These are phyloP conservation scores for Trichoderma virens DNA, from an alignment of 495 filamentous ascomycete genomes.

Conservation along the genomic window DNA sequence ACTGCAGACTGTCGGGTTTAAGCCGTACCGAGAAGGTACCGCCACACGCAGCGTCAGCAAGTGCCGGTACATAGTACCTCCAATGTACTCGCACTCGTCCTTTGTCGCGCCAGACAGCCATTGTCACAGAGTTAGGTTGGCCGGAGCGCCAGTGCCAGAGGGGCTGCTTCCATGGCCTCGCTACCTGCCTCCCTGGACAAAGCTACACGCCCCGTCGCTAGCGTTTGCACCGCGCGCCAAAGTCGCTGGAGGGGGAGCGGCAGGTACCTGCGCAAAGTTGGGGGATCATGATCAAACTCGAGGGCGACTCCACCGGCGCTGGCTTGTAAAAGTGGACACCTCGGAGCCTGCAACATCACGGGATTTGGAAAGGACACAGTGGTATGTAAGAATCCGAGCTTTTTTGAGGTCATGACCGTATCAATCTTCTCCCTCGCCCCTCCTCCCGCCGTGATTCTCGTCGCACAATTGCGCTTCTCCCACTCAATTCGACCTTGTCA, in stretches of 20 bases:
- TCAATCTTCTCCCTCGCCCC: not conserved
- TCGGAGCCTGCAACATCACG: constrained; percentile 12
- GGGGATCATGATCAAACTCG: not conserved
- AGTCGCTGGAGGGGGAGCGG: not conserved
- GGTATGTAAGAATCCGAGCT: constrained; percentile 8
- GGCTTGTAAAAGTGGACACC: constrained; percentile 11
- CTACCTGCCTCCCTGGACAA: not conserved
- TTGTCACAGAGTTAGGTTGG: too few species aligned
- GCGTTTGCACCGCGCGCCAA: not conserved
- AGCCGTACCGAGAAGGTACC: too few species aligned
- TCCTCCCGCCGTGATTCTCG: not conserved
- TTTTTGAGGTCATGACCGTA: constrained; percentile 9
- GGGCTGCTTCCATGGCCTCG: not conserved
- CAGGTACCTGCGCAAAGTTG: not conserved
- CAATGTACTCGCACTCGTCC: too few species aligned
- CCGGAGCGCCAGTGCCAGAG: not conserved
- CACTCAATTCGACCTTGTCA: not conserved
- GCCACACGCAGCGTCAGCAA: too few species aligned
- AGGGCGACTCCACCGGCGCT: not conserved
- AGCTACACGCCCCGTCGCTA: not conserved
- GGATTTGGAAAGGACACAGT: constrained; percentile 15
- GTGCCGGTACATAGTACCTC: too few species aligned
- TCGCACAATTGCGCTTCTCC: not conserved
- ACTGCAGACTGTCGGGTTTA: too few species aligned
- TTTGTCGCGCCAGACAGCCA: too few species aligned